Evolutionary conservation across 2,329 filamentous ascomycete genomes (phyloP).

Genomic region (Pestalotiopsis sp.): DNA sequence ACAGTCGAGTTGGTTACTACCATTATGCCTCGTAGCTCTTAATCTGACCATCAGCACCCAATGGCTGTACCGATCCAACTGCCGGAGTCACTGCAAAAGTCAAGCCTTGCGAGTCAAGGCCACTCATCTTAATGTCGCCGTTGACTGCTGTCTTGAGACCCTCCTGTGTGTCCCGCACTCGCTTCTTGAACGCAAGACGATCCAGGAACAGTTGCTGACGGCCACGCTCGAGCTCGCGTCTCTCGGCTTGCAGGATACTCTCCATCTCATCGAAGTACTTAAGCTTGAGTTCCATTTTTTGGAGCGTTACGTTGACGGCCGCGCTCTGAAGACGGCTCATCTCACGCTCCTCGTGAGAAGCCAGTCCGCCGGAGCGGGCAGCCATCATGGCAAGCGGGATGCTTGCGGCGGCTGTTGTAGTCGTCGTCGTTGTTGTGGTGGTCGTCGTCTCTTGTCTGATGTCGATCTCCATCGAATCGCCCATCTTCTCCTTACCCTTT

Average conservation of each 20-base stretch:
- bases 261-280: constrained; percentile 98
- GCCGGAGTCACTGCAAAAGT: constrained; percentile 51
- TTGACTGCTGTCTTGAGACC: constrained; percentile 58
- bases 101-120: constrained; percentile 54
- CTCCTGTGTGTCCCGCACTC: constrained; percentile 82
- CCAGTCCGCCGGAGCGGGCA: constrained; percentile 82
- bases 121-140: constrained; percentile 51
- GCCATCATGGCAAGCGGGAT: constrained; percentile 86
- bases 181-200: constrained; percentile 84
- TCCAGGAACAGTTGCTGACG: constrained; percentile 94
- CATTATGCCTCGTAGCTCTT: constrained; percentile 59
- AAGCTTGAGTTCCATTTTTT: constrained; percentile 94
- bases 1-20: neutral
- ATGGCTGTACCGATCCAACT: constrained; percentile 50
- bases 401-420: constrained; percentile 61
- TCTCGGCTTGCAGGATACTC: constrained; percentile 85
- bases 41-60: constrained; percentile 55
- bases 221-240: constrained; percentile 87
- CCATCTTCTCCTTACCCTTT: constrained; percentile 60
- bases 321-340: constrained; percentile 92
- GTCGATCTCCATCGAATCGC: constrained; percentile 67
- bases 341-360: constrained; percentile 94
- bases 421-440: constrained; percentile 49
- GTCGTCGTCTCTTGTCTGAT: constrained; percentile 54
- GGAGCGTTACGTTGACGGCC: constrained; percentile 88